phyloP scores from a whole-genome alignment of 2,329 filamentous ascomycete genomes.

The Cercospora brassicicola region DNA sequence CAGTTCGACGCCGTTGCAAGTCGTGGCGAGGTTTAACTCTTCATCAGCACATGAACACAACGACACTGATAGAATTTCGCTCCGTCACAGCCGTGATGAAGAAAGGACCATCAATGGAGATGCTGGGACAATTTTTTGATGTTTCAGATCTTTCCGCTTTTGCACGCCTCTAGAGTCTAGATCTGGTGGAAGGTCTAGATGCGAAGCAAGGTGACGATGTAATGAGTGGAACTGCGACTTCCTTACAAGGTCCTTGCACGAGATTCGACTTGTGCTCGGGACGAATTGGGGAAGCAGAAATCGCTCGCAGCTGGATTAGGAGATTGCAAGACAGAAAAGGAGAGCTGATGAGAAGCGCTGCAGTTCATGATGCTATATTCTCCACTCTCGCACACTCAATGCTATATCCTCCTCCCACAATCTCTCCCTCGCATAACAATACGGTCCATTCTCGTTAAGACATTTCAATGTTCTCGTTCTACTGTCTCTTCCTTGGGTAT shows the following conservation, averaged over 20 bases:
- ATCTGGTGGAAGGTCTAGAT: background rate
- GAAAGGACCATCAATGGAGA: no score
- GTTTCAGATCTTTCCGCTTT: no score
- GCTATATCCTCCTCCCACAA: background rate
- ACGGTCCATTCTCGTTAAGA: background rate
- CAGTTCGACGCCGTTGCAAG: no score
- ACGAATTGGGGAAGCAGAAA: no score
- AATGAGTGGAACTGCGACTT: background rate
- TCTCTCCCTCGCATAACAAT: background rate
- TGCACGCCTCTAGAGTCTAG: no score
- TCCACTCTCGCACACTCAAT: background rate
- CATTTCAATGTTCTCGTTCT: slow-evolving; percentile 8
- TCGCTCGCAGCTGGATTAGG: background rate
- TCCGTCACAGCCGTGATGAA: no score
- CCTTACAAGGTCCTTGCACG: background rate
- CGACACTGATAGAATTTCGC: no score
- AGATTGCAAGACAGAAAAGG: background rate
- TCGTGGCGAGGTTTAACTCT: no score
- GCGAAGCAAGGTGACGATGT: background rate
- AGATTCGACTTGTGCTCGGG: no score
- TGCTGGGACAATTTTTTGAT: no score
- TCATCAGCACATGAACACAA: no score
- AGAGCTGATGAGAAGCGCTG: background rate
- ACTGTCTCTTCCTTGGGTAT: background rate
- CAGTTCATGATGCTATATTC: background rate